These are phyloP conservation scores for Rosa lucieae DNA, from an alignment of 306 rosid genomes.

Conservation along the genomic window DNA sequence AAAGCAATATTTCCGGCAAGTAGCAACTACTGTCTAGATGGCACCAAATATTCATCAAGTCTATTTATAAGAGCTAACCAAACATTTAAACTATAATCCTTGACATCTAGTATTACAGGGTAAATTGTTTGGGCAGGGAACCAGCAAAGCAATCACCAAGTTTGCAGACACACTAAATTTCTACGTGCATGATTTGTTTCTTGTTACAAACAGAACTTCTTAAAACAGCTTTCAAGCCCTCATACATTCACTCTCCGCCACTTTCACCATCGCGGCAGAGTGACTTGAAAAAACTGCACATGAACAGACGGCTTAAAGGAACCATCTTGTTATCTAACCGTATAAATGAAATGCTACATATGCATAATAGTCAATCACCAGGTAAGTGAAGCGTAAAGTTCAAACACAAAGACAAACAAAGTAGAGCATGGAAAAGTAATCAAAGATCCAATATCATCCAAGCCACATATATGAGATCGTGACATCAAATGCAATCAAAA, in stretches of 20 bases:
- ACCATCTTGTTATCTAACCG: neutral
- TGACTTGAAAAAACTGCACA: neutral
- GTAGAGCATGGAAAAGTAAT: neutral
- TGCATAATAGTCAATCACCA: neutral
- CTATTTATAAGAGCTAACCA: neutral
- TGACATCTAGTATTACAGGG: neutral
- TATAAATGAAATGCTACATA: neutral
- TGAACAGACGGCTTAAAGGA: neutral
- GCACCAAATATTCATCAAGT: neutral
- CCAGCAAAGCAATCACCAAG: conserved; percentile 1
- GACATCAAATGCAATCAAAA: neutral
- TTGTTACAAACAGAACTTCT: neutral
- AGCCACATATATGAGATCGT: neutral
- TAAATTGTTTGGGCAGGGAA: neutral
- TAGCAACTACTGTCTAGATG: neutral
- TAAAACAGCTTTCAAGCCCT: neutral
- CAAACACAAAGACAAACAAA: neutral
- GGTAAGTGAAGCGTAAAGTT: neutral
- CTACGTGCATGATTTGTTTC: neutral
- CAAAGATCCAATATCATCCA: neutral
- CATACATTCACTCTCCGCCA: neutral
- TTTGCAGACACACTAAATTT: neutral
- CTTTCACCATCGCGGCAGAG: neutral
- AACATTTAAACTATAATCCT: conserved; percentile 2
- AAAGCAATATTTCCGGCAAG: neutral